Base-by-base conservation (phyloP, 2,329 filamentous ascomycete genomes). In the Alternaria sp. region DNA sequence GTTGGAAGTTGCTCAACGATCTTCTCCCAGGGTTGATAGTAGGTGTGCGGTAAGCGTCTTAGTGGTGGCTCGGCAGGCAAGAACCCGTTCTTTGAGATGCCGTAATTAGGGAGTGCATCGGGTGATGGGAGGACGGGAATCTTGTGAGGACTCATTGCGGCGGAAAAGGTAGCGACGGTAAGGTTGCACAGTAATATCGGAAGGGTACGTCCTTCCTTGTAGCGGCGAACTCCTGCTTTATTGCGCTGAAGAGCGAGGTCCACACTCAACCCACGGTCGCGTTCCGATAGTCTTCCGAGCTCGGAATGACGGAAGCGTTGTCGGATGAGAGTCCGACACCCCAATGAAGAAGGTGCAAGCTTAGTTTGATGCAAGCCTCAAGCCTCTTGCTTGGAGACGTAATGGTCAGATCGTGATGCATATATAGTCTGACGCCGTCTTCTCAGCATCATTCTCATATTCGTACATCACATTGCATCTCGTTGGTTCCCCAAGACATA, bases 21-120 rank as follows among this genome's bases (percentile, higher is more conserved):
- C 47, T 89, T 86, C 81, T 97, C 93, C 93, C 93, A 97, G 76
- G 92, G 91, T 79, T 91, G 89, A 80, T 97, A 97, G 82, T 96
- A 96, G 5, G 89, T 88, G 71, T 96, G 90, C 13, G 92, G 90
- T 13, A 97, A 87, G 59, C 87, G 84, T 62, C 89, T 88, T 66
- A 97, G 82, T 32, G 93, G 93, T 26, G 90, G 81, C 65, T 90
- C 88, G 60, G 90, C 84, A 2, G 93, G 92, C 47, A 97, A 86
- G 81, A 97, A 97, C 70, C 93, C 93, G 79, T 91, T 87, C 61
- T 88, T 85, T 67, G 90, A 92, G 76, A 93, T 88, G 81, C 90
- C 91, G 81, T 96, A 97, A 77, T 93, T 89, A 76, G 88, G 85
- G 56, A 93, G 84, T 9, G 71, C 70, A 47, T 66, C 70, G 13